Evolutionary conservation across 2,329 filamentous ascomycete genomes (phyloP).

Genomic region (Domatiomyces globalis): DNA sequence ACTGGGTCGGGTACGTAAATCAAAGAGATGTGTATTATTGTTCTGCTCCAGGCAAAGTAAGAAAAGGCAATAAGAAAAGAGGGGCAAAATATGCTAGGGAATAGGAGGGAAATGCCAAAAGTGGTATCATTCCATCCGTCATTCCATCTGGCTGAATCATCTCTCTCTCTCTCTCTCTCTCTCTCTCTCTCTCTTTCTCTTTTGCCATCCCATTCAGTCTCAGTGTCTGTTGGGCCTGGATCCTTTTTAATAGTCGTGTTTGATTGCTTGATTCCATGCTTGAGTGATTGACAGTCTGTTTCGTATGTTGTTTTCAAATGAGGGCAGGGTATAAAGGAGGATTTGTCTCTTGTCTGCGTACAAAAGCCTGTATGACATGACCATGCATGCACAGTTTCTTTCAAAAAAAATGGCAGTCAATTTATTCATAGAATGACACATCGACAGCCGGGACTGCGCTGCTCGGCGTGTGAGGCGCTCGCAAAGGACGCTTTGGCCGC

Average conservation of each 20-base stretch:
- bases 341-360: not conserved
- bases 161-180: not conserved
- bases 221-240: no score
- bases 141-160: not conserved
- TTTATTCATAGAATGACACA: slow-evolving; percentile 46
- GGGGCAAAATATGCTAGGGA: not conserved
- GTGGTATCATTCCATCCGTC: not conserved
- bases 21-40: not conserved
- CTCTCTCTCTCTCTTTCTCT: not conserved
- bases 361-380: not conserved
- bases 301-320: no score
- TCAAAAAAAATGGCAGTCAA: not conserved
- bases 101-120: not conserved
- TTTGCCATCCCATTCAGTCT: not conserved
- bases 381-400: no score
- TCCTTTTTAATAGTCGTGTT: no score
- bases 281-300: no score
- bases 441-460: slow-evolving; percentile 46
- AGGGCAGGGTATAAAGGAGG: no score
- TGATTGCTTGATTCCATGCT: no score
- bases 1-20: not conserved
- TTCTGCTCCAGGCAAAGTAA: not conserved
- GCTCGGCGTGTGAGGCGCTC: slow-evolving; percentile 40
- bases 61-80: not conserved
- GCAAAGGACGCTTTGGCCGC: slow-evolving; percentile 40